Conservation (phyloP, 495 filamentous ascomycete species). For the Penicillium cosmopolitanum region DNA sequence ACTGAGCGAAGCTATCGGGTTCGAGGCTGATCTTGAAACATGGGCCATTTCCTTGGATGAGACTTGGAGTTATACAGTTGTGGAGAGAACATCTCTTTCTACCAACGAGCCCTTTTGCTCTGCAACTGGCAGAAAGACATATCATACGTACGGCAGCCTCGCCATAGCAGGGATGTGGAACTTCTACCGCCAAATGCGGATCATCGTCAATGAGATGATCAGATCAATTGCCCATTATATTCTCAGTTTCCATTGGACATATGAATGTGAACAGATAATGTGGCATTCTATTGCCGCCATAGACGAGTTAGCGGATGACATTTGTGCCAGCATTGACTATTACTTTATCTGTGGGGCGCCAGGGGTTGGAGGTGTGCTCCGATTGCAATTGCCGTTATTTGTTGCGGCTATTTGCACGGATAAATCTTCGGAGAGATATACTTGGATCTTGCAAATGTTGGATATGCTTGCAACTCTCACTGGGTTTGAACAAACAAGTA, state of each 20-base stretch:
- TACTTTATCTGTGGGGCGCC: conserved; percentile 14
- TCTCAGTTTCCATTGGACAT: background rate
- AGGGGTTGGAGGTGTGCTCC: conserved; percentile 13
- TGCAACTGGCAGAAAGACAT: too few relatives aligned
- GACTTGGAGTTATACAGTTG: too few relatives aligned
- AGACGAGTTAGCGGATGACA: conserved; percentile 17
- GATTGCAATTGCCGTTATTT: conserved; percentile 25
- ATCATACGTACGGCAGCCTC: too few relatives aligned
- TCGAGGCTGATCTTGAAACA: too few relatives aligned
- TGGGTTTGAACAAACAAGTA: background rate
- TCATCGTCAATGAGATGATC: conserved; percentile 20
- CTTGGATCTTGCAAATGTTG: conserved; percentile 14
- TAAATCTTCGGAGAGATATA: background rate
- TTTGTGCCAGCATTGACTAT: conserved; percentile 23
- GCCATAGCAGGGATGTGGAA: conserved; percentile 26
- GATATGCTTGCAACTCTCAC: conserved; percentile 6
- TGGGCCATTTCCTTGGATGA: too few relatives aligned
- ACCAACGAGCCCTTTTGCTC: too few relatives aligned
- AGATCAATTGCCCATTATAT: conserved; percentile 5
- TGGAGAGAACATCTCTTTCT: too few relatives aligned
- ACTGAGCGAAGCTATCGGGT: too few relatives aligned
- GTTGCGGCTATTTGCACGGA: conserved; percentile 12
- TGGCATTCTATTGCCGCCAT: conserved; percentile 10
- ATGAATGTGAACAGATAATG: conserved; percentile 10
- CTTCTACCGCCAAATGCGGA: conserved; percentile 20